Percentiles rank a stretch among this genome's conserved stretches.
Conservation (phyloP, 306 rosid genomes). For the Coriaria nepalensis region DNA sequence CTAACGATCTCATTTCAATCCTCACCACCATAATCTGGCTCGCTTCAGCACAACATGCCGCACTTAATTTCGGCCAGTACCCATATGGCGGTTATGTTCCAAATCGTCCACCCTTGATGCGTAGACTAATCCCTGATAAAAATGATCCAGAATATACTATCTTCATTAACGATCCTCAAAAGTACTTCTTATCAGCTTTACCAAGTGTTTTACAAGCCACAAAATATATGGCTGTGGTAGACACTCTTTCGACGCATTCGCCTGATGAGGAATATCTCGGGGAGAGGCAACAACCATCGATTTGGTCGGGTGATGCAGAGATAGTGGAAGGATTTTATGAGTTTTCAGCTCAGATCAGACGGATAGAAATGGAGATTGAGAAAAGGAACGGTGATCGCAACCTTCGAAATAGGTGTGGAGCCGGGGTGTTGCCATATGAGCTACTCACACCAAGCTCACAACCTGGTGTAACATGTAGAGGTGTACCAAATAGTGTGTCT, state of each 20-base stretch:
- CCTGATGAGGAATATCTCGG: constrained; percentile 94
- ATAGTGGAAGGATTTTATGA: constrained; percentile 46
- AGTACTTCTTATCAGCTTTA: constrained; percentile 48
- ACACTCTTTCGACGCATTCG: constrained; percentile 73
- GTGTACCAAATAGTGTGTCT: constrained; percentile 89
- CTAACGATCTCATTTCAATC: constrained; percentile 47
- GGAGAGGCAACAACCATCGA: constrained; percentile 60
- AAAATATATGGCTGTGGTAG: constrained; percentile 83
- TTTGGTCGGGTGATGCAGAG: constrained; percentile 64
- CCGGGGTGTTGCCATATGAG: constrained; percentile 86
- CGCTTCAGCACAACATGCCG: constrained; percentile 93
- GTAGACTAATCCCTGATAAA: constrained; percentile 69
- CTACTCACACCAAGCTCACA: constrained; percentile 82
- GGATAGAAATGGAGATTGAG: constrained; percentile 67
- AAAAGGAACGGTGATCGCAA: constrained; percentile 38
- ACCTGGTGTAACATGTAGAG: constrained; percentile 93
- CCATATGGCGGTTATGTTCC: constrained; percentile 95
- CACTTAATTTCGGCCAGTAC: constrained; percentile 93
- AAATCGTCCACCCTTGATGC: constrained; percentile 76
- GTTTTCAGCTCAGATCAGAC: constrained; percentile 52
- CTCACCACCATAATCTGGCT: constrained; percentile 78
- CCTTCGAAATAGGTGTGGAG: constrained; percentile 73
- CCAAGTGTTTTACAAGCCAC: constrained; percentile 64
- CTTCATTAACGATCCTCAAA: constrained; percentile 71
- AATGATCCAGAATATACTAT: constrained; percentile 50